phyloP scores from a whole-genome alignment of 768 basidiomycete genomes.

The Multifurca ochricompacta region DNA sequence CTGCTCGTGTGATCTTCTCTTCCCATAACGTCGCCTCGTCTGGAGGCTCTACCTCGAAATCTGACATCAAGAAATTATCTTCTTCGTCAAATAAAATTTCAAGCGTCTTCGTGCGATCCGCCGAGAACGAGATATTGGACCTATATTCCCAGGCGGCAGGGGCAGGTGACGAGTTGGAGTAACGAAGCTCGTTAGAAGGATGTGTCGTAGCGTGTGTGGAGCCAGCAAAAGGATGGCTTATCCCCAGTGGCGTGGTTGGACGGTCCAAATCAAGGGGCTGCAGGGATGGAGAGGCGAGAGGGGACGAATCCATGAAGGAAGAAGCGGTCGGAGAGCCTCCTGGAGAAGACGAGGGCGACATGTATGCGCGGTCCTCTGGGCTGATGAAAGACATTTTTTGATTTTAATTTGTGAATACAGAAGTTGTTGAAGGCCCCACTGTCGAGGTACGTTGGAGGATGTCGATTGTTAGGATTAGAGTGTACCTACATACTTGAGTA shows the following conservation, averaged over 20 bases:
- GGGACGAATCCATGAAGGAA: slow-evolving; percentile 12
- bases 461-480: too few species aligned
- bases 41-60: slow-evolving; percentile 4
- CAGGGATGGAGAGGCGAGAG: slow-evolving; percentile 8
- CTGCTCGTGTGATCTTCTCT: slow-evolving; percentile 10
- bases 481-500: too few species aligned
- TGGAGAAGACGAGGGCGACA: slow-evolving; percentile 18
- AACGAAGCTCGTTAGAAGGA: slow-evolving; percentile 15
- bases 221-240: slow-evolving; percentile 12
- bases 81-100: slow-evolving; percentile 15
- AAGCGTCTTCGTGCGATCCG: slow-evolving; percentile 1
- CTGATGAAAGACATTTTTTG: slow-evolving; percentile 11
- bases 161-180: slow-evolving; percentile 9
- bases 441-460: too few species aligned
- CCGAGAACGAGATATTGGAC: background rate
- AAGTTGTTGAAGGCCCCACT: too few species aligned
- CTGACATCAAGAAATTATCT: background rate
- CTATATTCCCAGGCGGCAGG: slow-evolving; percentile 12
- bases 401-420: background rate
- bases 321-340: slow-evolving; percentile 11
- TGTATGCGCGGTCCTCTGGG: slow-evolving; percentile 17
- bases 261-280: slow-evolving; percentile 13
- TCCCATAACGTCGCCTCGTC: slow-evolving; percentile 13
- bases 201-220: slow-evolving; percentile 13
- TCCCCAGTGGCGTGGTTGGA: slow-evolving; percentile 3